Evolutionary conservation across 2,329 filamentous ascomycete genomes (phyloP).

Genomic region (Colletotrichum tropicicola): DNA sequence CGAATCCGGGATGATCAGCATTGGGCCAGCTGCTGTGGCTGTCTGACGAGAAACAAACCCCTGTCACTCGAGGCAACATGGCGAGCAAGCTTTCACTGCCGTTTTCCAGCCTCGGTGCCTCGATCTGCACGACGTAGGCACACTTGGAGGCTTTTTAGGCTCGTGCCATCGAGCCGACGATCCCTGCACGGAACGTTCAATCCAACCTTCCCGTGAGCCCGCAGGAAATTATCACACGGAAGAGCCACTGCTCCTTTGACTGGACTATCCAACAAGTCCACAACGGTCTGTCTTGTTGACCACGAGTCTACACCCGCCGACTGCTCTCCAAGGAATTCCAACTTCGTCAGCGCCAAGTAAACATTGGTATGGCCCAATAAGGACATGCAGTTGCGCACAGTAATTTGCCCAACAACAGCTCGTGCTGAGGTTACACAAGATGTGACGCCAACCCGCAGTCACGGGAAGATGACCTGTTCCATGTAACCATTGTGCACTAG

Average conservation of each 20-base stretch:
- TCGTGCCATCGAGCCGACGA: neutral
- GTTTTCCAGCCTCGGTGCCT: constrained; percentile 17
- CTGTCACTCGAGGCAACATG: constrained; percentile 9
- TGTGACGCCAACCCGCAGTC: constrained; percentile 1
- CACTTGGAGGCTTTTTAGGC: neutral
- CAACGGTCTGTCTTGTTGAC: neutral
- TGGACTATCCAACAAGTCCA: neutral
- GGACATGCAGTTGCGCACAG: neutral
- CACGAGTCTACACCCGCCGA: neutral
- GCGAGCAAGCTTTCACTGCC: neutral
- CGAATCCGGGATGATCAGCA: constrained; percentile 12
- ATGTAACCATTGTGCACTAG: neutral
- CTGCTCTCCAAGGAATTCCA: too few relatives aligned
- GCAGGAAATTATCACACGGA: neutral
- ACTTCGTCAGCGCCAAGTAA: too few relatives aligned
- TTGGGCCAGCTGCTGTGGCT: constrained; percentile 11
- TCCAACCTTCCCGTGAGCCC: neutral
- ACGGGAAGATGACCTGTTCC: neutral
- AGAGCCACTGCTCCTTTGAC: neutral
- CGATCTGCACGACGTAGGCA: neutral
- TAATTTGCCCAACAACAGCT: neutral
- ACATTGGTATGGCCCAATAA: neutral
- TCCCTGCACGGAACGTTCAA: neutral
- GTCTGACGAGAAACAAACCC: constrained; percentile 17
- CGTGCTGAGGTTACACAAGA: constrained; percentile 11